Base-by-base conservation (phyloP, 148 eudicot genomes). In the Rhododendron molle region DNA sequence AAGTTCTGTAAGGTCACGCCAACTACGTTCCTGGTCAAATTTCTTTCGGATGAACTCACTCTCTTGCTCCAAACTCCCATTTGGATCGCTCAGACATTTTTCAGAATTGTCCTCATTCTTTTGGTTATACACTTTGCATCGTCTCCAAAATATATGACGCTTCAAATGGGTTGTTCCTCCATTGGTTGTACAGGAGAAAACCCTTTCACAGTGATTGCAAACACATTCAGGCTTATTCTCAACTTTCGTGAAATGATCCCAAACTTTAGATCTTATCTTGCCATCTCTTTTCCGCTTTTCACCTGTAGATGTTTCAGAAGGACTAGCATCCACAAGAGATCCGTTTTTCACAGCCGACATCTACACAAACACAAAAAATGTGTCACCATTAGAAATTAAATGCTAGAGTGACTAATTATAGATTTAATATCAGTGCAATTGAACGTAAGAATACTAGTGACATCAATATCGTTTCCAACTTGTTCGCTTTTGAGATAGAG, bases 91-190 rank as follows among this genome's bases (percentile, higher is more conserved):
- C 7, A 69, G 74, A 28, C 34, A 28, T 69, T 69, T 69, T 69
- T 69, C 74, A 52, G 50, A 38, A 0, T 74, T 50, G 34, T 78
- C 81, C 54, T 30, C 81, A 9, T 38, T 56, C 60, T 56, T 43
- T 34, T 76, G 58, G 52, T 77, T 84, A 18, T 47, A 84, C 78
- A 77, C 86, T 32, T 65, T 65, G 54, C 86, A 84, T 54, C 40
- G 72, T 84, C 86, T 43, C 18, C 54, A 80, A 14, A 84, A 84
- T 52, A 84, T 84, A 67, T 84, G 86, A n/a, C 86, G 86, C 23
- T 76, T 76, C 81, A 84, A 84, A 56, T 84, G 86, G 73, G 73
- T 84, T 36, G 86, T 84, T 72, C 86, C 86, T 76, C 81, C 26
- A 56, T 44, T 84, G 73, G 38, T 49, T 56, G 86, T 21, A 77